Base-by-base conservation (phyloP, 73 alveolate species). In the Stentor coeruleus region DNA sequence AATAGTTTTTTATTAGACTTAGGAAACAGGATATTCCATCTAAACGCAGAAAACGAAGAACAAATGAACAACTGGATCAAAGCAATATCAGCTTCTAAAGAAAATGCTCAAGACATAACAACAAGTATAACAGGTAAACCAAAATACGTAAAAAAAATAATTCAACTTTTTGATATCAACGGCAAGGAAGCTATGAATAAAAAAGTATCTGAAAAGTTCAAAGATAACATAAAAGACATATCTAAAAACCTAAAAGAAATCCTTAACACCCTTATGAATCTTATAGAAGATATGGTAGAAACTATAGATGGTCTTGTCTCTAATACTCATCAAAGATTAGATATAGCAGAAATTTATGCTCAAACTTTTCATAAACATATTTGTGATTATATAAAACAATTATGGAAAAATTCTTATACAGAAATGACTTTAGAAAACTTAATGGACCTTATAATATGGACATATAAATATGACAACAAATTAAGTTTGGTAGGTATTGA, bases 281-380 rank as follows among this genome's bases (percentile, higher is more conserved):
- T 85, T 26, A 84, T 73, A 39, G 91, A 90, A 14, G 93, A 87
- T 14, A 28, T 90, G 87, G 84, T 90, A 2, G 40, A 86, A 2
- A 81, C 90, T 20, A 83, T 90, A 59, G 96, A 90, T 76, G 93
- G 93, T 72, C 87, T 93, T 73, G 36, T 90, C 74, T 91, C 91
- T 31, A 80, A 58, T 49, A 59, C 81, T 28, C 96, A 93, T 0
- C 85, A 74, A 55, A 60, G 96, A 37, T 38, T 79, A 58, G 96
- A 90, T 40, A 84, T 90, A 3, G 89, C 89, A 58, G 89, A 90
- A 49, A 66, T 87, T 11, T 90, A 73, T 75, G 84, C 89, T 92
- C 74, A 74, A 59, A 66, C 77, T 0, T 87, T 87, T 20, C 96
- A 90, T 59, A 55, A 74, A n/a, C 84, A 87, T 35, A 55, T 90